Evolutionary conservation across 495 filamentous ascomycete genomes (phyloP), one percentile per base, ranked within the genome.

Genomic region (Aspergillus cristatus): DNA sequence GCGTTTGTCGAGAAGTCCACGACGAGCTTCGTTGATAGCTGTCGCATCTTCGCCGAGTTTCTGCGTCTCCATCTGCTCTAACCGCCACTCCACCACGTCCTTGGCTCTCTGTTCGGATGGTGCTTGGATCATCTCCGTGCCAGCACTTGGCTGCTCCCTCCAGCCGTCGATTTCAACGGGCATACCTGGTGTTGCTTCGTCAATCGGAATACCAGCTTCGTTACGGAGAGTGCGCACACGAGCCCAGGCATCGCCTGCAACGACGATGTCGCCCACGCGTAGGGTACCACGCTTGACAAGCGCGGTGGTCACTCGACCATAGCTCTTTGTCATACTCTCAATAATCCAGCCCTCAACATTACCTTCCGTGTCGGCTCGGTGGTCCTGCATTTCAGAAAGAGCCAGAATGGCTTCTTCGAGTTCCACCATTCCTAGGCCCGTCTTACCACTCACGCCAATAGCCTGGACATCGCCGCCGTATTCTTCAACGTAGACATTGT

Each of bases 141-240:
- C 93, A 11, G 93, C 93, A n/a, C 67, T 64, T 0, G 93, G 89
- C 31, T 90, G 83, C 35, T 94, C 88, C 45, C 78, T 79, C 93
- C 93, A 99, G 3, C 93, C 93, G 41, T 94, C 80, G 33, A 99
- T 74, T 53, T 96, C 86, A 6, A 95, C 84, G 0, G 91, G 88
- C 26, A 79, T 86, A 6, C 91, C 93, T 0, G 93, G 93, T 0
- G 79, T 75, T n/a, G 87, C 86, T 53, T 79, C 78, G 8, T 63
- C 47, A 24, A 97, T 68, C 10, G 76, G 62, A 13, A 75, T 57
- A 20, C 91, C 87, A 13, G 84, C 82, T 67, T 97, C 88, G 51
- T 96, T 93, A 12, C 79, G 73, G 11, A 99, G 70, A 7, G 76
- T 77, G 12, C 86, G 78, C 16, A 97, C 80, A 41, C 82, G 79